Evolutionary conservation across 352 stramenopile species (phyloP).

Genomic region (Peronospora destructor): DNA sequence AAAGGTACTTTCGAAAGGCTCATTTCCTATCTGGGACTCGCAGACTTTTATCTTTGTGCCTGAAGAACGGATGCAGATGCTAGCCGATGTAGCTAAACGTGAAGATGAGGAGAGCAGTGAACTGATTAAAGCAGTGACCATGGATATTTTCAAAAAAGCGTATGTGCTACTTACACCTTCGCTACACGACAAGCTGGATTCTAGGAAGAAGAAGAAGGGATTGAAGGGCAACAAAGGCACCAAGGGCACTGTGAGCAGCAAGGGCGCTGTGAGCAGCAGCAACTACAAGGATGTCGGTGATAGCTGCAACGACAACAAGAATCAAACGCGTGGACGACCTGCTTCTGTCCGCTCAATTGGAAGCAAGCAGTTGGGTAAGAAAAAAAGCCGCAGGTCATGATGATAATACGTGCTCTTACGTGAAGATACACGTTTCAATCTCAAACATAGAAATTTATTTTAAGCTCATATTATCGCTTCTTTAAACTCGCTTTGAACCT

Average conservation of each 20-base stretch:
- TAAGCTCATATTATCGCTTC: neutral
- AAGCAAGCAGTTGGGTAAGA: conserved; percentile 19
- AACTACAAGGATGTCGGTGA: neutral
- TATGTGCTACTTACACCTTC: conserved; percentile 63
- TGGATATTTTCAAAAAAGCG: conserved; percentile 53
- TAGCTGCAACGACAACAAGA: conserved; percentile 4
- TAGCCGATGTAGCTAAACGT: neutral
- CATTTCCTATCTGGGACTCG: conserved; percentile 94
- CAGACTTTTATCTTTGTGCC: conserved; percentile 90
- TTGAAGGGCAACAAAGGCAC: conserved; percentile 4
- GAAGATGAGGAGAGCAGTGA: conserved; percentile 9
- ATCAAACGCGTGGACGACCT: conserved; percentile 28
- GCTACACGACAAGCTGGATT: conserved; percentile 46
- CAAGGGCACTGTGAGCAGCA: neutral
- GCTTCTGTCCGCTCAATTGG: conserved; percentile 2
- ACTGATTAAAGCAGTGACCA: conserved; percentile 38
- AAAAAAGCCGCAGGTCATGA: conserved; percentile 23
- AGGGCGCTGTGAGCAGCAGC: neutral
- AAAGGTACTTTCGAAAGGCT: conserved; percentile 93
- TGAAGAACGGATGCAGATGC: conserved; percentile 12
- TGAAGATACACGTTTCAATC: conserved; percentile 5
- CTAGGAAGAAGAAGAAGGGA: conserved; percentile 41
- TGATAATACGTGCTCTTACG: neutral
- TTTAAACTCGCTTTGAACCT: conserved; percentile 6
- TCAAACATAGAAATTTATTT: conserved; percentile 7